Evolutionary conservation across 176 grass and related monocot genomes (phyloP).

Genomic region (Zea luxurians): DNA sequence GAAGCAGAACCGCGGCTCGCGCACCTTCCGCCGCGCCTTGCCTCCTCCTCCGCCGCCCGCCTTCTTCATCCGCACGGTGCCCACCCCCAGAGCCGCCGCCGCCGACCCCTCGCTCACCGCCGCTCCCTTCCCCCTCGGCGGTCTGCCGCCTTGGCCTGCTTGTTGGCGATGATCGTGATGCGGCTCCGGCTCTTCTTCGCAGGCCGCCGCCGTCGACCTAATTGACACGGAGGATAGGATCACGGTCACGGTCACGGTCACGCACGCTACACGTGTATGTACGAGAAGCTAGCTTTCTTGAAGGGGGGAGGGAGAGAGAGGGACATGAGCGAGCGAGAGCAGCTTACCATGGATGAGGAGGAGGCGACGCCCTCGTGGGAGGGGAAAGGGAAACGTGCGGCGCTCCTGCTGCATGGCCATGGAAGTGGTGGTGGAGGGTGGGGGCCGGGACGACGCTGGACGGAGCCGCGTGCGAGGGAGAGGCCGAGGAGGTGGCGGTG

Average conservation of each 20-base stretch:
- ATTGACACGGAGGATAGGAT: background rate
- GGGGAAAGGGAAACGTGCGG: conserved; percentile 11
- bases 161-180: too few species aligned
- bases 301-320: background rate
- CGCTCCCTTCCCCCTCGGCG: conserved; percentile 29
- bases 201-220: conserved; percentile 30
- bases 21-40: conserved; percentile 75
- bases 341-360: conserved; percentile 46
- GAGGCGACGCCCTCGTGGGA: conserved; percentile 35
- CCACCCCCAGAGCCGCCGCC: conserved; percentile 24
- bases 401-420: conserved; percentile 1
- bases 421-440: conserved; percentile 27
- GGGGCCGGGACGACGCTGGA: conserved; percentile 18
- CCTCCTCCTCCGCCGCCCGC: background rate
- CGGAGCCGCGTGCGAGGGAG: conserved; percentile 28
- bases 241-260: background rate
- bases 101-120: background rate
- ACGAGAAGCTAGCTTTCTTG: too few species aligned
- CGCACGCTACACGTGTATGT: background rate
- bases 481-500: conserved; percentile 1
- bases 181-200: conserved; percentile 11
- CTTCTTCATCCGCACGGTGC: conserved; percentile 72
- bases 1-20: conserved; percentile 98
- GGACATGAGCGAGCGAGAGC: background rate
- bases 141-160: too few species aligned